Conservation (phyloP, 1,139 yeast species). For the Lodderomyces theae region DNA sequence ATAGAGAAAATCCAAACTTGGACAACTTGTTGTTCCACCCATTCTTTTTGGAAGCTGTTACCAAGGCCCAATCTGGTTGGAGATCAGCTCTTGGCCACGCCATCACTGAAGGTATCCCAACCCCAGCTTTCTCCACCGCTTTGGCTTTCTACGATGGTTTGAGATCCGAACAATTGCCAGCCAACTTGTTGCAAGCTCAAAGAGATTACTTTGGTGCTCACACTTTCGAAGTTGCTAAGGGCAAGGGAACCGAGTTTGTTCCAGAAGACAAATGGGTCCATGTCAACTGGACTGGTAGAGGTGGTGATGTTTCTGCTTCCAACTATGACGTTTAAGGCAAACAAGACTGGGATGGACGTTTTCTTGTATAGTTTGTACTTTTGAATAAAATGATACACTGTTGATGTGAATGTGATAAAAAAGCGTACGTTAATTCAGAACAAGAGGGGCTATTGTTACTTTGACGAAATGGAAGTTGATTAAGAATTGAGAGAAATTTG, state of each 20-base stretch:
- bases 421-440: constrained; percentile 22
- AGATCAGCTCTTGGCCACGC: constrained; percentile 81
- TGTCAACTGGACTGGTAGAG: constrained; percentile 99
- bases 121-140: constrained; percentile 97
- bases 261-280: constrained; percentile 85
- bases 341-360: not conserved
- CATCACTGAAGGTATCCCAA: constrained; percentile 85
- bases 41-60: constrained; percentile 88
- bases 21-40: constrained; percentile 95
- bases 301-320: constrained; percentile 95
- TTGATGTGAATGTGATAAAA: constrained; percentile 28
- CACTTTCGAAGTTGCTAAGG: constrained; percentile 94
- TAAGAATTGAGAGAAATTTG: too few relatives aligned
- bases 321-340: constrained; percentile 78
- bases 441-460: constrained; percentile 25
- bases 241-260: constrained; percentile 69
- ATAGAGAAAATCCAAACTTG: constrained; percentile 87
- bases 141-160: constrained; percentile 98
- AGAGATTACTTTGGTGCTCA: constrained; percentile 99
- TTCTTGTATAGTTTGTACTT: not conserved
- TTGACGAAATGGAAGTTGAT: constrained; percentile 30
- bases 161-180: constrained; percentile 94
- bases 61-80: constrained; percentile 96
- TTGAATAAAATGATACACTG: too few relatives aligned
- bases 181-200: constrained; percentile 98